Conservation (phyloP, 2,329 filamentous ascomycete species). For the Xylaria sp. region DNA sequence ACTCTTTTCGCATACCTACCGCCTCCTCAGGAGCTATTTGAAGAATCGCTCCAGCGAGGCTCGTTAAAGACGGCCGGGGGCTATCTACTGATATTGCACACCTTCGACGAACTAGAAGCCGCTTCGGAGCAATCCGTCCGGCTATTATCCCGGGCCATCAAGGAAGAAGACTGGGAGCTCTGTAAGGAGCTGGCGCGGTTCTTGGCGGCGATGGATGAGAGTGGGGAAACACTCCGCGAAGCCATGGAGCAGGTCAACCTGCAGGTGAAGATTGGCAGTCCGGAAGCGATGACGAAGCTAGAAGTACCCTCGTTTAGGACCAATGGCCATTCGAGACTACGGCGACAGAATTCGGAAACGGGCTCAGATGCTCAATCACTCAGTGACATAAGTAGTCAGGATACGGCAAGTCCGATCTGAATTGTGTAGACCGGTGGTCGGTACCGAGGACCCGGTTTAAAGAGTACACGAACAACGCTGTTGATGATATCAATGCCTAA, state of each 20-base stretch:
- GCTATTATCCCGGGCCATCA: constrained; percentile 81
- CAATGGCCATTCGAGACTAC: constrained; percentile 44
- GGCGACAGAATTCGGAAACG: constrained; percentile 47
- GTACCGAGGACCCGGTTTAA: background rate
- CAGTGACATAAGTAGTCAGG: constrained; percentile 49
- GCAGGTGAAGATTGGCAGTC: constrained; percentile 48
- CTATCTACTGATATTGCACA: constrained; percentile 94
- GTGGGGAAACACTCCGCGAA: constrained; percentile 80
- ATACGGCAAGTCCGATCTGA: constrained; percentile 48
- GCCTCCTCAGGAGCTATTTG: constrained; percentile 89
- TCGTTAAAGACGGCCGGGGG: constrained; percentile 95
- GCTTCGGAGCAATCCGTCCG: constrained; percentile 83
- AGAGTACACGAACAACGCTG: background rate
- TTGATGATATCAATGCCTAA: constrained; percentile 19
- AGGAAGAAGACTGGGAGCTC: constrained; percentile 91
- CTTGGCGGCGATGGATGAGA: constrained; percentile 89
- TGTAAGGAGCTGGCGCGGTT: constrained; percentile 97
- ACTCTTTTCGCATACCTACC: constrained; percentile 93
- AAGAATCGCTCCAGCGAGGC: constrained; percentile 86
- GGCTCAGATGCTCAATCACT: constrained; percentile 48
- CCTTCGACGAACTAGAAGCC: constrained; percentile 74
- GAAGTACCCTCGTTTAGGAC: constrained; percentile 49
- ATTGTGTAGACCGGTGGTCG: constrained; percentile 12
- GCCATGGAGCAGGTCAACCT: constrained; percentile 73
- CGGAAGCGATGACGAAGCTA: constrained; percentile 49